Evolutionary conservation across 2,329 filamentous ascomycete species (phyloP).

Genomic region (Arthrobotrys megalospora): DNA sequence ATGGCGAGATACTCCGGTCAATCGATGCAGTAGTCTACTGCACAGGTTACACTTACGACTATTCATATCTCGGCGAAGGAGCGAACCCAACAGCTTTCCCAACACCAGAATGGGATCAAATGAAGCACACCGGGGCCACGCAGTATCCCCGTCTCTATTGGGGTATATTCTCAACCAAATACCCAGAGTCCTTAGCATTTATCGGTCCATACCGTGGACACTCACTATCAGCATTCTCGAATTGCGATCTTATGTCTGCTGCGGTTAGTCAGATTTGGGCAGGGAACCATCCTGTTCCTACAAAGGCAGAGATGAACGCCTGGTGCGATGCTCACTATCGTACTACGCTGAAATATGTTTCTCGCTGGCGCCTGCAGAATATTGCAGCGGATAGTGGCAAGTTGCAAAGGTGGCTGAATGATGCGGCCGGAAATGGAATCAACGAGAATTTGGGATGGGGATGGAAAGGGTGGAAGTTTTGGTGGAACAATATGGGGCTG

Average conservation of each 20-base stretch:
- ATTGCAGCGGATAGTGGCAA: conserved; percentile 37
- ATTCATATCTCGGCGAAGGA: conserved; percentile 62
- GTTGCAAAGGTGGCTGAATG: conserved; percentile 65
- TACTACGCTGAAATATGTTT: conserved; percentile 6
- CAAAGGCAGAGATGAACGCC: conserved; percentile 65
- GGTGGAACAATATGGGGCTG: conserved; percentile 66
- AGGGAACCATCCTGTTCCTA: conserved; percentile 63
- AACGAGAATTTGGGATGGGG: conserved; percentile 66
- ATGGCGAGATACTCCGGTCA: conserved; percentile 64
- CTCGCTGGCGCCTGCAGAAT: conserved; percentile 12
- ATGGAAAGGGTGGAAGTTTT: conserved; percentile 66
- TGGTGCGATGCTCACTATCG: conserved; percentile 57
- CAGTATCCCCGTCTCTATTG: conserved; percentile 65
- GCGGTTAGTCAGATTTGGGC: conserved; percentile 66
- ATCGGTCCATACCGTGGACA: conserved; percentile 62
- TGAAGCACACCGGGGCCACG: conserved; percentile 43
- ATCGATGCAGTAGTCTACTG: conserved; percentile 67
- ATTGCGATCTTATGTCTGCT: conserved; percentile 65
- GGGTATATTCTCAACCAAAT: conserved; percentile 65
- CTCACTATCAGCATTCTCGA: conserved; percentile 63
- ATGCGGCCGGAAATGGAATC: conserved; percentile 66
- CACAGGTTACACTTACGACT: conserved; percentile 66
- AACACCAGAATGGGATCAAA: conserved; percentile 31
- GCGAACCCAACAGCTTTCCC: conserved; percentile 63
- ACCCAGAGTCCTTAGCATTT: conserved; percentile 65